Evolutionary conservation across 495 filamentous ascomycete genomes (phyloP).

Genomic region (Aspergillus hancockii): DNA sequence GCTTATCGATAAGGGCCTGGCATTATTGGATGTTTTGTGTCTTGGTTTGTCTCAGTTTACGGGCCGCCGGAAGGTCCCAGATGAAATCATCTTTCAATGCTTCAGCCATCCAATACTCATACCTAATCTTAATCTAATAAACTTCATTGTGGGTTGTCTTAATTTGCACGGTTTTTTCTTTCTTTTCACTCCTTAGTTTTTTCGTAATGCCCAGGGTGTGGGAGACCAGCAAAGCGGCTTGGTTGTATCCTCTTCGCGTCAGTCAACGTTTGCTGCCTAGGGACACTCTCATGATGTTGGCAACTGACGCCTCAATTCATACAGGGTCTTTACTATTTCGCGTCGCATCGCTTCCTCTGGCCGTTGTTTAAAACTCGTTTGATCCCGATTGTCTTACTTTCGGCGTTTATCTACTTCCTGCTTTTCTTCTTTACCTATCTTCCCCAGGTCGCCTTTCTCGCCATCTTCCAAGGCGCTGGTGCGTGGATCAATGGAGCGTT

Average conservation of each 20-base stretch:
- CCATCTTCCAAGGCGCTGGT: constrained; percentile 59
- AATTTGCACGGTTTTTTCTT: background rate
- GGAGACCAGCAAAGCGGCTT: constrained; percentile 45
- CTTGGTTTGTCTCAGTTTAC: constrained; percentile 1
- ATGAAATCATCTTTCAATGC: background rate
- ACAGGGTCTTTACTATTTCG: constrained; percentile 63
- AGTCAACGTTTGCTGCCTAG: constrained; percentile 10
- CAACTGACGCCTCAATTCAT: background rate
- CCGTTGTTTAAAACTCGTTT: constrained; percentile 61
- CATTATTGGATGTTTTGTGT: background rate
- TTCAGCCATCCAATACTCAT: background rate
- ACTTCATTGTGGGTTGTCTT: background rate
- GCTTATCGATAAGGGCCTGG: constrained; percentile 45
- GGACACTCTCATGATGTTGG: background rate
- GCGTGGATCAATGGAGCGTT: constrained; percentile 66
- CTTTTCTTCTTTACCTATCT: constrained; percentile 64
- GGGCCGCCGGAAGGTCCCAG: background rate
- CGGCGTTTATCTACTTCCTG: constrained; percentile 58
- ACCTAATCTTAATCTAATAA: background rate
- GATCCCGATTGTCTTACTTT: constrained; percentile 58
- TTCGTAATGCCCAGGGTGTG: constrained; percentile 23
- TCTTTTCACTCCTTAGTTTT: background rate
- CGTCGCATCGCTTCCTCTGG: constrained; percentile 61
- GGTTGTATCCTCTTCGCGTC: constrained; percentile 59
- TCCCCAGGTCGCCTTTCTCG: constrained; percentile 63